Evolutionary conservation across 306 rosid species (phyloP), one percentile per base, ranked within the genome.

Genomic region (Vigna reflexopilosa): DNA sequence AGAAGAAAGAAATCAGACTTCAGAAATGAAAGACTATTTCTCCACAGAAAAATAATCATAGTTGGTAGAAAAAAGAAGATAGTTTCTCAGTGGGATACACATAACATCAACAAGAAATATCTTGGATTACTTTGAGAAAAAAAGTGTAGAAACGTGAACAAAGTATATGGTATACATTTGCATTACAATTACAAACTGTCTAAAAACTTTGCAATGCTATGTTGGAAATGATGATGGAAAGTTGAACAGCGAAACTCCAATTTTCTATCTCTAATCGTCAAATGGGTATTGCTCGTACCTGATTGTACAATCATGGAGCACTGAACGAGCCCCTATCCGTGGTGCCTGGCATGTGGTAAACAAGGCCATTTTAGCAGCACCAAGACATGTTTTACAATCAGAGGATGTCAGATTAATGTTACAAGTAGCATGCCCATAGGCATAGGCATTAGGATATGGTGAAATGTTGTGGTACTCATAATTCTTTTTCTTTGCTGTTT

Each of bases 281-380:
- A 93, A 89, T 17, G 97, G 92, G 88, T 89, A 91, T 74, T 89
- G 95, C 82, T 93, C 95, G 17, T 91, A 89, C 91, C 95, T 85
- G 59, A 89, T 79, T 13, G 81, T 24, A 77, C 95, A 89, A 77
- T 88, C 95, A 83, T 30, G 80, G 48, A 88, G 89, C 82, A 83
- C 70, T 0, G 85, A 87, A 50, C 91, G 93, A 66, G 88, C 90
- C n/a, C 95, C 93, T 17, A 87, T 93, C 51, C 81, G 61, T 1
- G 19, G 77, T 19, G 54, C 79, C 65, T 81, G 87, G 76, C 98
- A 91, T 0, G 81, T 44, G 12, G 9, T 76, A 9, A 81, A 42
- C 87, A 89, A 73, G 49, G 83, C 73, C 11, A 65, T 83, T 80
- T 84, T 89, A 13, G 94, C 93, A 40, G 78, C 86, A 14, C 68